These are phyloP conservation scores for Phytophthora crassamura DNA, from an alignment of 352 stramenopile genomes.

Conservation along the genomic window DNA sequence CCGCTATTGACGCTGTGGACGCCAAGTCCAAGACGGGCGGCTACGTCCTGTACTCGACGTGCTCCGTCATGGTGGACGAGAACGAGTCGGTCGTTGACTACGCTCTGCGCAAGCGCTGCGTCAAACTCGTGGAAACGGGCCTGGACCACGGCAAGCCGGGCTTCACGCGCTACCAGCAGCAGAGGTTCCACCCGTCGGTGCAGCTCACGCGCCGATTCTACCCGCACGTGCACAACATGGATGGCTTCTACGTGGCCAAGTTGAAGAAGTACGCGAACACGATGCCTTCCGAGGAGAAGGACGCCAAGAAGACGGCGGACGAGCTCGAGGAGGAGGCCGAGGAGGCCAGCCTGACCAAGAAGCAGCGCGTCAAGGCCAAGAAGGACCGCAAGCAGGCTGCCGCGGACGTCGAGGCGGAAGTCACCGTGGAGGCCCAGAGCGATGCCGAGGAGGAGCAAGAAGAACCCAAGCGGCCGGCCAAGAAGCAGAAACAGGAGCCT, in stretches of 20 bases:
- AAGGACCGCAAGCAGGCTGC: constrained; percentile 81
- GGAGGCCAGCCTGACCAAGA: constrained; percentile 80
- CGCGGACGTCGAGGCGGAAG: constrained; percentile 71
- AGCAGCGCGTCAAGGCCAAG: constrained; percentile 77
- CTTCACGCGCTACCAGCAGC: constrained; percentile 95
- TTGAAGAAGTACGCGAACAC: constrained; percentile 99
- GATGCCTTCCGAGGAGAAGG: constrained; percentile 75
- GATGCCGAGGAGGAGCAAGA: constrained; percentile 58
- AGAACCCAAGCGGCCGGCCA: constrained; percentile 40
- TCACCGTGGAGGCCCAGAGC: constrained; percentile 59
- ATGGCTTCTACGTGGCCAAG: constrained; percentile 99
- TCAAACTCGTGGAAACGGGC: constrained; percentile 98
- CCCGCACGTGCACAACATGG: constrained; percentile 99
- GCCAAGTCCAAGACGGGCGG: constrained; percentile 96
- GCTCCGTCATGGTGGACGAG: constrained; percentile 93
- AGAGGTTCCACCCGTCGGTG: constrained; percentile 98
- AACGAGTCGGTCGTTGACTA: constrained; percentile 99
- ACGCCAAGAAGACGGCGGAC: constrained; percentile 77
- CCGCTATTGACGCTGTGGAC: constrained; percentile 98
- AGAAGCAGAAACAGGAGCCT: constrained; percentile 60
- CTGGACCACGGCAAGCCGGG: constrained; percentile 96
- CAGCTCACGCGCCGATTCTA: constrained; percentile 98
- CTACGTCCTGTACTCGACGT: constrained; percentile 99
- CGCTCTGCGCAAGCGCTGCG: constrained; percentile 97
- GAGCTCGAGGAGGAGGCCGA: constrained; percentile 77